phyloP scores from a whole-genome alignment of 805 yeast genomes.

The Nakazawaea sp. region DNA sequence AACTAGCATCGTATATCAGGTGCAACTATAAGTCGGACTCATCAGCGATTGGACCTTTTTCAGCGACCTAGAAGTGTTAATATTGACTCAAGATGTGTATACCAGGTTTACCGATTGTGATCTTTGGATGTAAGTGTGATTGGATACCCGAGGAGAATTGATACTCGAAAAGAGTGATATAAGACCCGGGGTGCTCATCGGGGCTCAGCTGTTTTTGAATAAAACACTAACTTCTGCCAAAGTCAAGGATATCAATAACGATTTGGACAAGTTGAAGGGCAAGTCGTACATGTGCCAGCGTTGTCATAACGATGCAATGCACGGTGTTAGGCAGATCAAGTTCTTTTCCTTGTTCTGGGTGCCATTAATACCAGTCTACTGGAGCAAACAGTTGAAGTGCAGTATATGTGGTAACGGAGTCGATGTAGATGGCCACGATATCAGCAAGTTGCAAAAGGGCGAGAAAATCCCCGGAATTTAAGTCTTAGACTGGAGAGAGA shows the following conservation, averaged over 20 bases:
- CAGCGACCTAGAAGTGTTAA: too few relatives aligned
- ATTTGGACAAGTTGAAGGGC: constrained; percentile 3
- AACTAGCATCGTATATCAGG: too few relatives aligned
- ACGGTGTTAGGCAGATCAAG: constrained; percentile 15
- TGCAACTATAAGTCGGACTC: too few relatives aligned
- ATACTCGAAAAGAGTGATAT: too few relatives aligned
- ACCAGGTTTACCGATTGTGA: constrained; percentile 9
- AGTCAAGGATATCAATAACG: constrained; percentile 11
- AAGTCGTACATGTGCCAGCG: constrained; percentile 17
- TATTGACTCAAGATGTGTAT: constrained; percentile 8
- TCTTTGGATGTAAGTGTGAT: constrained; percentile 10
- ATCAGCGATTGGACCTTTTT: too few relatives aligned
- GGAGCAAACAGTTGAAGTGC: constrained; percentile 18
- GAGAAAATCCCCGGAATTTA: constrained; percentile 6
- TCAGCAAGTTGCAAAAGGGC: constrained; percentile 7
- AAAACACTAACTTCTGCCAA: not conserved
- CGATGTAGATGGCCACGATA: constrained; percentile 5
- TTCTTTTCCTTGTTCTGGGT: constrained; percentile 19
- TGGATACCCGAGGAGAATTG: too few relatives aligned
- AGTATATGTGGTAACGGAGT: constrained; percentile 16
- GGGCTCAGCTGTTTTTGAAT: too few relatives aligned
- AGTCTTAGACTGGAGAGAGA: too few relatives aligned
- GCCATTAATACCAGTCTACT: constrained; percentile 20
- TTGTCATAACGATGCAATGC: constrained; percentile 22
- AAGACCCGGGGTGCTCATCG: too few relatives aligned